Evolutionary conservation across 192 early-diverging fungal species (phyloP).

Genomic region (Cetraspora pellucida): DNA sequence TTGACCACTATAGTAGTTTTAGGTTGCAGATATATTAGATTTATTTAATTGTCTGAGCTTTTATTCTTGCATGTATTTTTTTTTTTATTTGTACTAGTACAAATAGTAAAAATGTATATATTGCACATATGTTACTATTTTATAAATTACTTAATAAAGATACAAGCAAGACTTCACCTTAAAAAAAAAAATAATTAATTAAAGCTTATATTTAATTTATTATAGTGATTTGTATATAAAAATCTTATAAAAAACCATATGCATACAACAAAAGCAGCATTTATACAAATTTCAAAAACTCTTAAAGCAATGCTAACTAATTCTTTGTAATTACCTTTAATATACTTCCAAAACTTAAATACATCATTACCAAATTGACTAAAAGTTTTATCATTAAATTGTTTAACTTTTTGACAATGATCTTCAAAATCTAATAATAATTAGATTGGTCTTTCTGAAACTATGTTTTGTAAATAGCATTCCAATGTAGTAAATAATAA

Average conservation of each 20-base stretch:
- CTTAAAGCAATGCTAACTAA: neutral
- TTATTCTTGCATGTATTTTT: no score
- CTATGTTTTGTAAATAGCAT: neutral
- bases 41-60: no score
- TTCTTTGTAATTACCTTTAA: constrained; percentile 14
- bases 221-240: neutral
- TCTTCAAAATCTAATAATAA: constrained; percentile 12
- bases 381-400: constrained; percentile 11
- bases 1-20: no score
- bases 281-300: constrained; percentile 13
- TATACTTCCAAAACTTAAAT: constrained; percentile 7
- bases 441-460: neutral
- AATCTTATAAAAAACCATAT: constrained; percentile 7
- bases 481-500: neutral
- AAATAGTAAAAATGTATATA: no score
- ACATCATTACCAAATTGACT: no score
- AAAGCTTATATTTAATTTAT: constrained; percentile 5
- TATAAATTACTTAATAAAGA: no score
- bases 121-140: no score
- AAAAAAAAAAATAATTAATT: no score
- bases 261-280: neutral
- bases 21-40: no score
- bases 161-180: no score
- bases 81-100: no score
- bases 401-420: constrained; percentile 2